Evolutionary conservation across 257 asterid genomes (phyloP).

Genomic region (Marsdenia floribunda): DNA sequence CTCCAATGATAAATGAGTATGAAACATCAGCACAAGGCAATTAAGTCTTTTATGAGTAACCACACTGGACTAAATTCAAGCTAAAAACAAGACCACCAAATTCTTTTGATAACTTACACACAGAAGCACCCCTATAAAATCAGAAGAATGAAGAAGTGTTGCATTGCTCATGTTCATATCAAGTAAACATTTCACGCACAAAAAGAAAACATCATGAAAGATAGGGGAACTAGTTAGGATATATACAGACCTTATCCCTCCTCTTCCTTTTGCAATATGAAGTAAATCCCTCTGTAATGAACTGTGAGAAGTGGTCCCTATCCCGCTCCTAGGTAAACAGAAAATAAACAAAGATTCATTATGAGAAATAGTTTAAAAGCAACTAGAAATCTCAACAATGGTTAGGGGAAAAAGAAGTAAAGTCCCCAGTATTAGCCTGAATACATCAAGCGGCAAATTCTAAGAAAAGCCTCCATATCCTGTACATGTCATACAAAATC

Average conservation of each 20-base stretch:
- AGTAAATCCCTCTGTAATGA: slow-evolving; percentile 93
- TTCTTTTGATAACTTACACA: neutral
- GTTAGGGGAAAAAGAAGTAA: neutral
- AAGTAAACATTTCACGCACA: neutral
- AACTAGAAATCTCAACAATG: neutral
- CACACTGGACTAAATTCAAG: neutral
- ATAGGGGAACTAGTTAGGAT: neutral
- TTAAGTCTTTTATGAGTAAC: neutral
- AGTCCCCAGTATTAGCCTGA: neutral
- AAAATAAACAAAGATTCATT: slow-evolving; percentile 1
- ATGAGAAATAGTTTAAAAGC: neutral
- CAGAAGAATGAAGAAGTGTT: neutral
- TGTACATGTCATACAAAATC: neutral
- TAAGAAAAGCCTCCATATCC: neutral
- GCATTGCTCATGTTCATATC: neutral
- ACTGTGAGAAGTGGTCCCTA: slow-evolving; percentile 96
- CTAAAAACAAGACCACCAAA: neutral
- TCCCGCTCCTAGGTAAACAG: slow-evolving; percentile 69
- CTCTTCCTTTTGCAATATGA: slow-evolving; percentile 98
- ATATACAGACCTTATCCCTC: slow-evolving; percentile 71
- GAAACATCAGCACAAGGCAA: neutral
- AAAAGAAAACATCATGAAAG: neutral
- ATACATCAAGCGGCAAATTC: neutral
- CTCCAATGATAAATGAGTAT: neutral
- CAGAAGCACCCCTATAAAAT: neutral